Evolutionary conservation across 139 green algal species (phyloP), one percentile per base, ranked within the genome.

Genomic region (Picochlorum sp.): DNA sequence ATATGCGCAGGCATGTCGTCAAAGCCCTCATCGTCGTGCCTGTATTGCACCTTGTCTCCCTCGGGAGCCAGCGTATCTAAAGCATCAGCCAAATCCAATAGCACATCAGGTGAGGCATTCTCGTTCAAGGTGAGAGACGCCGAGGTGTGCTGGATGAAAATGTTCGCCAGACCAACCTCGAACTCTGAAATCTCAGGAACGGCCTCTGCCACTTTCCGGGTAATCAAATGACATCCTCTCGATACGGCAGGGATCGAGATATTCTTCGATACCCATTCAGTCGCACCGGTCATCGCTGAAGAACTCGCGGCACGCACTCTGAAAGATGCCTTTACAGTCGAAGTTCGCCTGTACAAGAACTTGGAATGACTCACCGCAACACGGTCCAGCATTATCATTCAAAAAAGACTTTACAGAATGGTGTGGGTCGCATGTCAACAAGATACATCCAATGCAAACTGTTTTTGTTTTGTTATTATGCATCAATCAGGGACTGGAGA

Each of bases 1-100:
- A 86, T 61, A 58, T 90, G 84, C 6, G 81, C 85, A 16, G 86
- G 86, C 87, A 94, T 92, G 75, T 94, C 87, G 65, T 85, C 73
- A 9, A 47, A 56, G 0, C 87, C 87, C 68, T 94, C 87, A 41
- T 94, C 87, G 14, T 75, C 32, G 32, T 94, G 87, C 1, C 86
- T 62, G 66, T 93, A 94, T 21, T 20, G n/a, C n/a, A 54, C 47
- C 13, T 67, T 60, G 2, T 38, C 65, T 18, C 84, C 75, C 64
- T 94, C 87, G 13, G 87, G 87, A 0, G 65, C 86, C 7, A 93
- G 66, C 10, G 73, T 65, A 69, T 94, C 78, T 26, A 94, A 62
- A 0, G 80, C 63, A 44, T 94, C 87, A 58, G 85, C 67, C 24
- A 92, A 56, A 71, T 92, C 85, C 21, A 91, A 59, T 0, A 80